Conservation (phyloP, 2,329 filamentous ascomycete genomes). For the Aspergillus sp. region DNA sequence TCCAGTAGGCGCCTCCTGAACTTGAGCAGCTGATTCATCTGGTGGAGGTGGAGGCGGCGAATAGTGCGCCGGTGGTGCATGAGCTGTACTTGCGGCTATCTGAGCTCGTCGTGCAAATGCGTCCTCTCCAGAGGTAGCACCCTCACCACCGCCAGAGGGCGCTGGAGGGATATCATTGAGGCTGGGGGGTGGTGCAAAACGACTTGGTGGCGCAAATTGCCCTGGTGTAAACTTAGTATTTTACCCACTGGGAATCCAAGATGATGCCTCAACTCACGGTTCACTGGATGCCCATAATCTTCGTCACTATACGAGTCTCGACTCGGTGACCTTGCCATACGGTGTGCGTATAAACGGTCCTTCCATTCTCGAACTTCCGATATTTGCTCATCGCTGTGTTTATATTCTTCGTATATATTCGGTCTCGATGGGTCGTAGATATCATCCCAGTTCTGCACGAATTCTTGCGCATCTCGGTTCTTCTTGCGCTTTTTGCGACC, state of each 20-base stretch:
- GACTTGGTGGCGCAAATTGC: conserved; percentile 52
- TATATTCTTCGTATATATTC: conserved; percentile 81
- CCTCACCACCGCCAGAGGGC: conserved; percentile 48
- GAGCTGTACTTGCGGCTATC: conserved; percentile 45
- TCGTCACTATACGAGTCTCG: conserved; percentile 53
- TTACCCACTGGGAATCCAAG: neutral
- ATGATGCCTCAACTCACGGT: conserved; percentile 39
- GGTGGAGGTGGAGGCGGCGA: conserved; percentile 25
- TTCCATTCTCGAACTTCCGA: conserved; percentile 84
- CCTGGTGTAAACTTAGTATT: conserved; percentile 29
- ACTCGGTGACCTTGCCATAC: conserved; percentile 49
- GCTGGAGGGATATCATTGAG: conserved; percentile 39
- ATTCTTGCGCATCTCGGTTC: conserved; percentile 61
- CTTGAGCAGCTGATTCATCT: conserved; percentile 29
- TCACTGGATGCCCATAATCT: conserved; percentile 46
- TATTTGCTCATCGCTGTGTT: conserved; percentile 79
- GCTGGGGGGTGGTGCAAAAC: conserved; percentile 54
- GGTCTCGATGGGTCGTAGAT: conserved; percentile 82
- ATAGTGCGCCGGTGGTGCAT: conserved; percentile 16
- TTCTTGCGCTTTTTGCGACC: conserved; percentile 77
- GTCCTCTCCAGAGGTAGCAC: conserved; percentile 68
- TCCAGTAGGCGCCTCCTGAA: conserved; percentile 27
- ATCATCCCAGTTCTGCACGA: conserved; percentile 78
- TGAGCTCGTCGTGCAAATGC: conserved; percentile 65
- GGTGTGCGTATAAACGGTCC: conserved; percentile 71